Percentiles rank a stretch among this genome's conserved stretches.
Evolutionary conservation across 225 moss, liverwort and hornwort species (phyloP).

Genomic region (Straminergon stramineum): DNA sequence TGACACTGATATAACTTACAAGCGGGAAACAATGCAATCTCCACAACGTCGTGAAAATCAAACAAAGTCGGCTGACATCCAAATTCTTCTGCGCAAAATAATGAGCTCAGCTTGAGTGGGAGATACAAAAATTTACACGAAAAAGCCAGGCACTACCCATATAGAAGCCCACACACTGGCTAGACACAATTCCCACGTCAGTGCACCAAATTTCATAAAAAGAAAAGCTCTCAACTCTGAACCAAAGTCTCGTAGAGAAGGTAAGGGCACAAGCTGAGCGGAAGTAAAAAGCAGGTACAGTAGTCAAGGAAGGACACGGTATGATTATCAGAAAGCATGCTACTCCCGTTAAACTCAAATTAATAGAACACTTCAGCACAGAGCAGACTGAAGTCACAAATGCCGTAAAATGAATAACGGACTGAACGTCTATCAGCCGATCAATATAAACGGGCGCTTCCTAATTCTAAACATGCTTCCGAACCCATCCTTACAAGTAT

Average conservation of each 20-base stretch:
- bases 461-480: conserved; percentile 8
- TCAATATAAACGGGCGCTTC: conserved; percentile 13
- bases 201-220: background rate
- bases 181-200: background rate
- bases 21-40: background rate
- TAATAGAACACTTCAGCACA: conserved; percentile 22
- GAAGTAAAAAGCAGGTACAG: background rate
- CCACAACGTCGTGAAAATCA: background rate
- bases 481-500: conserved; percentile 2
- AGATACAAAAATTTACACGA: background rate
- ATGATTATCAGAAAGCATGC: conserved; percentile 6
- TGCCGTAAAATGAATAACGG: conserved; percentile 30
- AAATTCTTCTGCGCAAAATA: background rate
- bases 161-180: no score
- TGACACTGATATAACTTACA: background rate
- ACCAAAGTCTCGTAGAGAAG: background rate
- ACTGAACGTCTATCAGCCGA: conserved; percentile 28
- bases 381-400: conserved; percentile 18
- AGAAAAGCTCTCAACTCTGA: background rate
- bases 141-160: background rate
- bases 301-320: background rate
- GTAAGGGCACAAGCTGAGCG: background rate
- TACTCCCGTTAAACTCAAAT: conserved; percentile 22
- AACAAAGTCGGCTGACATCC: background rate
- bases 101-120: background rate